These are phyloP conservation scores for Cucurbita ficifolia DNA, from an alignment of 306 rosid species.

Conservation along the genomic window DNA sequence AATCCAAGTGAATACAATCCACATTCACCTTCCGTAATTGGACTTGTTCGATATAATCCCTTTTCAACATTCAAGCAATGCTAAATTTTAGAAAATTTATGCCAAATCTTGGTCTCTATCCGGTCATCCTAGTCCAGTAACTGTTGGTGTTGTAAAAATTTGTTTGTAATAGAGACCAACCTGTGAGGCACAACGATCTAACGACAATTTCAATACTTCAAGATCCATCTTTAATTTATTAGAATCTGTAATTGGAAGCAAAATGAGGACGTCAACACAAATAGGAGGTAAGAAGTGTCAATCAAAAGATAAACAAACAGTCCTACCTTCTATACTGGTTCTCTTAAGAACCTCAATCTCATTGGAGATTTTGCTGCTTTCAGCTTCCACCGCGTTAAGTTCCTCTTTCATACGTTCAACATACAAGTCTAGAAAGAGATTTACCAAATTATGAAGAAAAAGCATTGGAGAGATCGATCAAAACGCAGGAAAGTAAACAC, in stretches of 20 bases:
- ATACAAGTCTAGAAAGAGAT: constrained; percentile 27
- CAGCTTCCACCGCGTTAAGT: constrained; percentile 30
- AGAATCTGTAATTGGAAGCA: constrained; percentile 31
- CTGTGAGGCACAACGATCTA: constrained; percentile 36
- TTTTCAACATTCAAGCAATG: not conserved
- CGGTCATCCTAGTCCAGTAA: not conserved
- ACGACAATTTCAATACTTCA: constrained; percentile 34
- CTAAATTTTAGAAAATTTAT: not conserved
- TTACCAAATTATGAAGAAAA: not conserved
- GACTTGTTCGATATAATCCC: not conserved
- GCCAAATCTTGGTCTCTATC: not conserved
- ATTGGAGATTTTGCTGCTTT: constrained; percentile 20
- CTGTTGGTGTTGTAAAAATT: not conserved
- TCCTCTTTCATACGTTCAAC: constrained; percentile 40
- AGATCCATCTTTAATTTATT: constrained; percentile 31
- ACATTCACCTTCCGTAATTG: not conserved
- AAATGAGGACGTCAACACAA: not conserved
- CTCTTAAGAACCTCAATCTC: constrained; percentile 39
- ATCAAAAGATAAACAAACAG: not conserved
- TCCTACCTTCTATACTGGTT: constrained; percentile 32
- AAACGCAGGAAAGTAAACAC: not conserved
- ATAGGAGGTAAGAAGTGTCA: not conserved
- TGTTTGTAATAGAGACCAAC: constrained; percentile 22
- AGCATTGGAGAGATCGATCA: not conserved
- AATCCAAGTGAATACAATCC: not conserved